Base-by-base conservation (phyloP, 2,329 filamentous ascomycete genomes). In the Emergomyces pasteurianus region DNA sequence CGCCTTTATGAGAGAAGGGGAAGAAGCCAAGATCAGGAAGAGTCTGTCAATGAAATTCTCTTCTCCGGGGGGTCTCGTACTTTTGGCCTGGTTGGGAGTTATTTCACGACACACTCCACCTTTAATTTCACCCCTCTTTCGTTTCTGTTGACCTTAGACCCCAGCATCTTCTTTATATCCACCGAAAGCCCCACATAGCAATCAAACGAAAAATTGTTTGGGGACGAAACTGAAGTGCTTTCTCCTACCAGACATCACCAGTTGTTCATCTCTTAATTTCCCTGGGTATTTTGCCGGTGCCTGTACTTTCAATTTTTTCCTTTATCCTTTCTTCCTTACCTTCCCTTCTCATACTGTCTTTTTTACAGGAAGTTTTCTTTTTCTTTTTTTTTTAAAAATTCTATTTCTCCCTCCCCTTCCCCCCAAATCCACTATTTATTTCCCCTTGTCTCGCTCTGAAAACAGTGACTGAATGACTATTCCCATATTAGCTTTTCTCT, bases 381-480 rank as follows among this genome's bases (percentile, higher is more conserved):
- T n/a, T 3, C 23, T 40, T 56, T 42, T 42, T 54, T 40, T 26
- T n/a, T n/a, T n/a, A n/a, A n/a, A n/a, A 31, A 31, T 52, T 28
- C 23, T 23, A 16, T 26, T 36, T 6, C n/a, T 7, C 34, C 21
- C 36, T 21, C 23, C 3, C 38, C 26, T 21, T n/a, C 31, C 23
- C 26, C 40, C 54, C 12, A n/a, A 8, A 10, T 34, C 54, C 43
- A 43, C 54, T 57, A 46, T 57, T 43, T 57, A 46, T 46, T 57
- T n/a, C n/a, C 38, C 54, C 54, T 57, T 57, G 23, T 57, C 54
- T 43, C 26, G 36, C 16, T 57, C 54, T 57, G 23, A 57, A 43
- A 46, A 57, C 54, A 57, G 23, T 46, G 43, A 57, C 54, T 57
- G 54, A 57, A 57, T 57, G 54, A 57, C 54, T 57, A 57, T 57